phyloP scores from a whole-genome alignment of 2,329 filamentous ascomycete genomes.

The Cordyceps militaris region DNA sequence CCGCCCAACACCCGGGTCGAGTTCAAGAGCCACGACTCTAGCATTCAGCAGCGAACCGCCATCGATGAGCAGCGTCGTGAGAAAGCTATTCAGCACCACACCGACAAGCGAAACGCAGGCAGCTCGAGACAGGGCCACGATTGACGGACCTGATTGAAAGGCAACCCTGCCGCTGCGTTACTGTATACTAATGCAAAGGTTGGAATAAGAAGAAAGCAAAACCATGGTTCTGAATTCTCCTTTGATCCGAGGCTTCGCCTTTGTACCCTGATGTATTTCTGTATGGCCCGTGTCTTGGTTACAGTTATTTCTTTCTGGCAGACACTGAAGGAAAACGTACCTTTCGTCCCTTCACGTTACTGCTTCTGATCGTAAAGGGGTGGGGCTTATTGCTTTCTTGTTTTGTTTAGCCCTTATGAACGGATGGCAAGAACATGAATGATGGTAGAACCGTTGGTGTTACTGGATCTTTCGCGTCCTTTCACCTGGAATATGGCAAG shows the following conservation, averaged over 20 bases:
- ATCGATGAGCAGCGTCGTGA: constrained; percentile 90
- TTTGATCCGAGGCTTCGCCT: neutral
- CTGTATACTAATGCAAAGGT: constrained; percentile 12
- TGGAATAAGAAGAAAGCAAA: neutral
- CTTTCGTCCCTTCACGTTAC: neutral
- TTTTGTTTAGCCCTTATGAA: neutral
- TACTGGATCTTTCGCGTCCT: neutral
- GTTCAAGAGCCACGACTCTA: constrained; percentile 95
- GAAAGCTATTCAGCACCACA: constrained; percentile 52
- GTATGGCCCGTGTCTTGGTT: constrained; percentile 12
- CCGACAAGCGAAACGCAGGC: constrained; percentile 32
- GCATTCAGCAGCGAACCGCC: constrained; percentile 82
- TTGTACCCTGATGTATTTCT: constrained; percentile 14
- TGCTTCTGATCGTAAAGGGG: neutral
- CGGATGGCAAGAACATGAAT: neutral
- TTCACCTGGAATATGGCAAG: constrained; percentile 16
- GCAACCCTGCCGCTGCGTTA: neutral
- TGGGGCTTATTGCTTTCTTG: neutral
- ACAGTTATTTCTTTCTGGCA: constrained; percentile 11
- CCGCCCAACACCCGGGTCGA: constrained; percentile 84
- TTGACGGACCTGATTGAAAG: constrained; percentile 15
- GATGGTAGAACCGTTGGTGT: neutral
- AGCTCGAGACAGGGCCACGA: constrained; percentile 28
- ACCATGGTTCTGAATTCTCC: neutral
- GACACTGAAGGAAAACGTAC: neutral